A percentile compares a stretch with the other conserved stretches of the same genome.
These are phyloP conservation scores for Hysterium pulicare DNA, from an alignment of 2,329 filamentous ascomycete species.

Conservation along the genomic window DNA sequence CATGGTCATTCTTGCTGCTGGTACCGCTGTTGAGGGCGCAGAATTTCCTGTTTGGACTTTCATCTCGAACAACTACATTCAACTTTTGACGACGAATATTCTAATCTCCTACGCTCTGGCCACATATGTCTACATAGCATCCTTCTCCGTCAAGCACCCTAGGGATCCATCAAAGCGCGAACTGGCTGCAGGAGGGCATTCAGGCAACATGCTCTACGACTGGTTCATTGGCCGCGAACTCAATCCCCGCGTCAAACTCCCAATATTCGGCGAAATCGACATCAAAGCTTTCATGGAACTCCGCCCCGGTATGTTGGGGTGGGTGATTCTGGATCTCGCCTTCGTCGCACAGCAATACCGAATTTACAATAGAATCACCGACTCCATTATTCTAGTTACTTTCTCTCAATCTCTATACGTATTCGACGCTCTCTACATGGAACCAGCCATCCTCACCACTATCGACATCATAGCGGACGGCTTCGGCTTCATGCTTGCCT, in stretches of 20 bases:
- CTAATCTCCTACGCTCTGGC: slow-evolving; percentile 71
- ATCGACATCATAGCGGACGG: slow-evolving; percentile 93
- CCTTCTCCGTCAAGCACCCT: slow-evolving; percentile 72
- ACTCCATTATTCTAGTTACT: slow-evolving; percentile 79
- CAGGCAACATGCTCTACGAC: slow-evolving; percentile 85
- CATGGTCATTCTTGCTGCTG: slow-evolving; percentile 66
- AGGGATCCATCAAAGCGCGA: slow-evolving; percentile 70
- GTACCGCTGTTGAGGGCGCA: slow-evolving; percentile 72
- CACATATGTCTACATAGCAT: slow-evolving; percentile 74
- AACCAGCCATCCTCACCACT: slow-evolving; percentile 83
- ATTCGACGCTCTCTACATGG: slow-evolving; percentile 81
- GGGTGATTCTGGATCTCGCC: slow-evolving; percentile 79
- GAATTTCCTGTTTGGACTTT: slow-evolving; percentile 89
- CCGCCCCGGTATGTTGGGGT: slow-evolving; percentile 86
- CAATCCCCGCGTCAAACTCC: slow-evolving; percentile 78
- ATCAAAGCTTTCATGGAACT: slow-evolving; percentile 89
- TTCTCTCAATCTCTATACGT: slow-evolving; percentile 78
- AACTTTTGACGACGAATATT: slow-evolving; percentile 79
- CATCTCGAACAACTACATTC: slow-evolving; percentile 85
- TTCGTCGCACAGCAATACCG: slow-evolving; percentile 87
- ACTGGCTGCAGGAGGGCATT: slow-evolving; percentile 76
- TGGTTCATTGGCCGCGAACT: slow-evolving; percentile 96
- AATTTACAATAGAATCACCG: slow-evolving; percentile 76
- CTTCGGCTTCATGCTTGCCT: slow-evolving; percentile 92
- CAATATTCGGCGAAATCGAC: slow-evolving; percentile 79